Percentiles rank a stretch among this genome's conserved stretches.
phyloP scores from a whole-genome alignment of 345 rosid species.

The Crucihimalaya himalaica region DNA sequence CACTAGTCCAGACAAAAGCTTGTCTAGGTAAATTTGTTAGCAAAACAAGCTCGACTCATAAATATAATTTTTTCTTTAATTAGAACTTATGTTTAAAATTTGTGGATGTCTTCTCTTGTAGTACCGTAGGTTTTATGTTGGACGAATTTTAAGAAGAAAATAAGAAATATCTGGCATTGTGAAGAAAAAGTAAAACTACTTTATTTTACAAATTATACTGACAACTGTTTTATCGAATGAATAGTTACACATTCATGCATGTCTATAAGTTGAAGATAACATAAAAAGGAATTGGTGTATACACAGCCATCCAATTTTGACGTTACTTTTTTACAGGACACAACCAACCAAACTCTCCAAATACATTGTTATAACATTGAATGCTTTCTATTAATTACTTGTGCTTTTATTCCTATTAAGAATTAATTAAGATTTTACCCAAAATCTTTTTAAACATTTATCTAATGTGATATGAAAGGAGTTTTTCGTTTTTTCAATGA shows the following conservation, averaged over 20 bases:
- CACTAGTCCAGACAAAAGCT: too few species aligned
- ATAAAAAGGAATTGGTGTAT: background rate
- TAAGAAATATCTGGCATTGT: too few species aligned
- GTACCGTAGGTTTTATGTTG: too few species aligned
- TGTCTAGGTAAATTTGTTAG: too few species aligned
- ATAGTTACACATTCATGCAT: background rate
- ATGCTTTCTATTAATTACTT: background rate
- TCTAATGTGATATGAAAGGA: background rate
- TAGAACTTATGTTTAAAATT: too few species aligned
- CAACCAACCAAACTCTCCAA: background rate
- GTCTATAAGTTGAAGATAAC: background rate
- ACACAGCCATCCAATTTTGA: background rate
- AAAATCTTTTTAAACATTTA: too few species aligned
- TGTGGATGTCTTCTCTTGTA: too few species aligned
- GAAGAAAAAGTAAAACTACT: background rate
- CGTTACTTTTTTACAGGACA: background rate
- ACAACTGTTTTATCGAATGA: background rate
- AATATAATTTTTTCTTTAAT: too few species aligned
- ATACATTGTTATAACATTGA: background rate
- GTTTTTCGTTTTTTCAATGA: background rate
- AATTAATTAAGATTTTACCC: background rate
- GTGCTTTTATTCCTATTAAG: background rate
- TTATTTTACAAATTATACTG: background rate
- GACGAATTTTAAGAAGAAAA: too few species aligned
- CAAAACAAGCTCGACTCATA: too few species aligned